Conservation (phyloP, 2,329 filamentous ascomycete species). For the Neofusicoccum ribis region DNA sequence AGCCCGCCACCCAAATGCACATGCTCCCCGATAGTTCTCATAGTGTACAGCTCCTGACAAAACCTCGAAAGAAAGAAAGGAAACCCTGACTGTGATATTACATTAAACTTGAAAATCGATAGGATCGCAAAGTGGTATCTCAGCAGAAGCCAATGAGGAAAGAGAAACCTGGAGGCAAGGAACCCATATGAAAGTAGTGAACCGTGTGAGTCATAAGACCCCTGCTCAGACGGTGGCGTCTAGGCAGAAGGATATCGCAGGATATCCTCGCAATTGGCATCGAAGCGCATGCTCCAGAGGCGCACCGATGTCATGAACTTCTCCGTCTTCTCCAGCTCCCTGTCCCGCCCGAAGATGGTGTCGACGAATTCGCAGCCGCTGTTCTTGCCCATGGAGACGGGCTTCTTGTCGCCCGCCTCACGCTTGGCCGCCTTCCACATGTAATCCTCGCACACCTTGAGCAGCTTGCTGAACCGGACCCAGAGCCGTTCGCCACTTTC, state of each 20-base stretch:
- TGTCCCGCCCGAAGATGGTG: constrained; percentile 88
- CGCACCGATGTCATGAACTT: constrained; percentile 87
- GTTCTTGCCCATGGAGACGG: constrained; percentile 71
- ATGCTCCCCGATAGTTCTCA: neutral
- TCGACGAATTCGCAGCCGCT: constrained; percentile 94
- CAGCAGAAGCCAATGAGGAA: constrained; percentile 15
- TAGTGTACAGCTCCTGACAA: constrained; percentile 6
- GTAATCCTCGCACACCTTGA: constrained; percentile 88
- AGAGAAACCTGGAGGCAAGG: neutral
- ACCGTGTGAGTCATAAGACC: constrained; percentile 2
- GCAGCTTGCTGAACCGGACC: constrained; percentile 77
- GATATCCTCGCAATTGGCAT: constrained; percentile 93
- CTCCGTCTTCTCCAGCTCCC: constrained; percentile 86
- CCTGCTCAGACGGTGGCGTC: constrained; percentile 6
- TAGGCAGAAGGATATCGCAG: constrained; percentile 53
- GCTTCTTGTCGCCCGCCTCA: constrained; percentile 19
- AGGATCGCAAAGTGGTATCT: constrained; percentile 19
- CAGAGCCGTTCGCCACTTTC: constrained; percentile 84
- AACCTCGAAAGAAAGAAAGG: constrained; percentile 1
- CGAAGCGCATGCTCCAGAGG: constrained; percentile 90
- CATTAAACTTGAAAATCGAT: neutral
- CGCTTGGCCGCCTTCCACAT: constrained; percentile 64
- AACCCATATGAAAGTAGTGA: neutral
- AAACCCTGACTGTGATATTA: neutral
- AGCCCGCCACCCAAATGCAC: constrained; percentile 14